A percentile compares a stretch with the other conserved stretches of the same genome.
Evolutionary conservation across 306 rosid species (phyloP).

Genomic region (Purshia tridentata): DNA sequence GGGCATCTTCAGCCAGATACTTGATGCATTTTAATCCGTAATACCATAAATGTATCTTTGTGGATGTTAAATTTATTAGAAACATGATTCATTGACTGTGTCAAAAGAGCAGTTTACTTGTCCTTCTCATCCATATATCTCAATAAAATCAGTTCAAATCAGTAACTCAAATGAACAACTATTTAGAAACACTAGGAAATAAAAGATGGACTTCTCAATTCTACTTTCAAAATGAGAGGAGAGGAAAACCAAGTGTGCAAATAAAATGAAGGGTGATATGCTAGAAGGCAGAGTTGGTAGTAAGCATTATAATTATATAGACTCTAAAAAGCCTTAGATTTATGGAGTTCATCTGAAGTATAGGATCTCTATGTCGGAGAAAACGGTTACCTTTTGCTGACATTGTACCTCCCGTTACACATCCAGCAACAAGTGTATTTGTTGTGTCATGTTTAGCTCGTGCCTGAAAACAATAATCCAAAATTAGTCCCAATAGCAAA

Average conservation of each 20-base stretch:
- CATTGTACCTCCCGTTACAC: slow-evolving; percentile 80
- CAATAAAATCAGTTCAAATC: not conserved
- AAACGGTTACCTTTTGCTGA: slow-evolving; percentile 78
- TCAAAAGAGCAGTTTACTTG: not conserved
- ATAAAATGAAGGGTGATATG: not conserved
- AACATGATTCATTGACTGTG: not conserved
- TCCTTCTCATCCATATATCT: not conserved
- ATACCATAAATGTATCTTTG: not conserved
- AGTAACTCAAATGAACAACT: not conserved
- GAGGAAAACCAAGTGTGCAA: not conserved
- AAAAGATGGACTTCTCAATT: not conserved
- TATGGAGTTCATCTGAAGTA: too few species aligned
- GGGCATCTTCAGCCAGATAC: not conserved
- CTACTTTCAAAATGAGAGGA: not conserved
- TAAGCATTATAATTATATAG: not conserved
- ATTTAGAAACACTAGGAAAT: not conserved
- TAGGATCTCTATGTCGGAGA: not conserved
- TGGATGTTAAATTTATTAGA: not conserved
- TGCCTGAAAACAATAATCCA: slow-evolving; percentile 41
- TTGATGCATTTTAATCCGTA: not conserved
- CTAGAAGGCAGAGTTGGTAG: not conserved
- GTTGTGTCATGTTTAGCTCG: slow-evolving; percentile 84
- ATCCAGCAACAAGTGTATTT: slow-evolving; percentile 87
- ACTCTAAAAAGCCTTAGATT: not conserved
- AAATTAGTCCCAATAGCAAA: slow-evolving; percentile 15